Conservation (phyloP, 441 rosid genomes). For the Aquilaria agallochum region DNA sequence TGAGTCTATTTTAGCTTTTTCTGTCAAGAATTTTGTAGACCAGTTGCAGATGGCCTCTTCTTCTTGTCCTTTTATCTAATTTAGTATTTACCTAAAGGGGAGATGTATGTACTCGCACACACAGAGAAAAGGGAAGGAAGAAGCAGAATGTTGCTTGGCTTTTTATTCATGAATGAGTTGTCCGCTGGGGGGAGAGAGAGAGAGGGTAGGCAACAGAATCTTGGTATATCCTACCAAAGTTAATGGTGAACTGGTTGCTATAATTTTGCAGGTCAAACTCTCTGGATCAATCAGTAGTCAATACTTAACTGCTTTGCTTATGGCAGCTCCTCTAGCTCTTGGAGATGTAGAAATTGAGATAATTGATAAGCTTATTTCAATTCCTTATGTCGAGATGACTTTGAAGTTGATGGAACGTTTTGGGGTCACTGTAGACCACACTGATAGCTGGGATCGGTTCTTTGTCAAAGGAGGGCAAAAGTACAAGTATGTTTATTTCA, state of each 20-base stretch:
- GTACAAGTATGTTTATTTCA: conserved; percentile 59
- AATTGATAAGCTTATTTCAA: conserved; percentile 76
- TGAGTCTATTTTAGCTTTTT: conserved; percentile 15
- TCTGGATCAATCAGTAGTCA: conserved; percentile 96
- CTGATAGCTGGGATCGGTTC: conserved; percentile 82
- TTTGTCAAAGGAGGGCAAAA: conserved; percentile 80
- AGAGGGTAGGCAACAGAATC: too few species aligned
- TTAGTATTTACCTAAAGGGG: too few species aligned
- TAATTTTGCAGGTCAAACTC: conserved; percentile 72
- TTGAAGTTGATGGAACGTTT: conserved; percentile 89
- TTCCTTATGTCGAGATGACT: conserved; percentile 98
- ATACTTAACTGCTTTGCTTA: conserved; percentile 91
- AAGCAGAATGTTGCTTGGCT: too few species aligned
- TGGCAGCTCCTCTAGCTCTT: conserved; percentile 93
- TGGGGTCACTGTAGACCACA: conserved; percentile 72
- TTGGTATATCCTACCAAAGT: too few species aligned
- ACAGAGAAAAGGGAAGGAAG: too few species aligned
- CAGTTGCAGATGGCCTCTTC: too few species aligned
- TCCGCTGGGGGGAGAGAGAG: too few species aligned
- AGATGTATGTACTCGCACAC: too few species aligned
- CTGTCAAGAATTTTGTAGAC: too few species aligned
- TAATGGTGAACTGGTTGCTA: too few species aligned
- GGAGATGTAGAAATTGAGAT: conserved; percentile 94
- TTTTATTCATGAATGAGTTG: too few species aligned
- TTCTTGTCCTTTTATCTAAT: too few species aligned